A percentile compares a stretch with the other conserved stretches of the same genome.
Evolutionary conservation across 2,329 filamentous ascomycete genomes (phyloP).

Genomic region (Sclerotiophoma versabilis): DNA sequence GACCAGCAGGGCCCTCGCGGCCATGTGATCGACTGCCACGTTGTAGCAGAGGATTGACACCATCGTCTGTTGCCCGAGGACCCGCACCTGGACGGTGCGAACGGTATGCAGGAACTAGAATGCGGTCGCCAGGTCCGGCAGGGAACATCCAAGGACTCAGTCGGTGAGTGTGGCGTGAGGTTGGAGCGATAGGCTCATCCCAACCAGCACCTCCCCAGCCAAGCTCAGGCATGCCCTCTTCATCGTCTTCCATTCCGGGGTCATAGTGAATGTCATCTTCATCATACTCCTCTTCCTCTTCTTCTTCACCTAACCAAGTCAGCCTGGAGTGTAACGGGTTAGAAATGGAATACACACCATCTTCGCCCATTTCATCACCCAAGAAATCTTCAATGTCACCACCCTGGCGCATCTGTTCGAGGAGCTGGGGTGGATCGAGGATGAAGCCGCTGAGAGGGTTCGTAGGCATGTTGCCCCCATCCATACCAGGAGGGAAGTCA

Average conservation of each 20-base stretch:
- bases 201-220: constrained; percentile 62
- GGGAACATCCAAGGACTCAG: constrained; percentile 67
- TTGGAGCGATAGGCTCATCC: constrained; percentile 53
- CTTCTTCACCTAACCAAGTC: constrained; percentile 52
- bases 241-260: constrained; percentile 58
- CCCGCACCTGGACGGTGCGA: constrained; percentile 62
- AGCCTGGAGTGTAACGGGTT: neutral
- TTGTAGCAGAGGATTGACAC: constrained; percentile 84
- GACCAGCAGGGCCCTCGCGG: constrained; percentile 36
- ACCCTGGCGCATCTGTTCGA: constrained; percentile 53
- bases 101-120: constrained; percentile 55
- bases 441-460: constrained; percentile 42
- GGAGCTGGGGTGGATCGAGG: constrained; percentile 46
- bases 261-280: constrained; percentile 69
- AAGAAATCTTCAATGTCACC: constrained; percentile 59
- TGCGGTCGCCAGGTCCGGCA: constrained; percentile 57
- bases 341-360: constrained; percentile 57
- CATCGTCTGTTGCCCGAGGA: constrained; percentile 74
- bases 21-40: constrained; percentile 57
- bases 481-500: constrained; percentile 51
- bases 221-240: constrained; percentile 50
- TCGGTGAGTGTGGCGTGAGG: constrained; percentile 58
- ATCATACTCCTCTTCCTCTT: constrained; percentile 70
- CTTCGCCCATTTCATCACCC: constrained; percentile 66
- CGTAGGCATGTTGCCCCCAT: constrained; percentile 61